Evolutionary conservation across 306 rosid genomes (phyloP).

Genomic region (Vachellia collinsii): DNA sequence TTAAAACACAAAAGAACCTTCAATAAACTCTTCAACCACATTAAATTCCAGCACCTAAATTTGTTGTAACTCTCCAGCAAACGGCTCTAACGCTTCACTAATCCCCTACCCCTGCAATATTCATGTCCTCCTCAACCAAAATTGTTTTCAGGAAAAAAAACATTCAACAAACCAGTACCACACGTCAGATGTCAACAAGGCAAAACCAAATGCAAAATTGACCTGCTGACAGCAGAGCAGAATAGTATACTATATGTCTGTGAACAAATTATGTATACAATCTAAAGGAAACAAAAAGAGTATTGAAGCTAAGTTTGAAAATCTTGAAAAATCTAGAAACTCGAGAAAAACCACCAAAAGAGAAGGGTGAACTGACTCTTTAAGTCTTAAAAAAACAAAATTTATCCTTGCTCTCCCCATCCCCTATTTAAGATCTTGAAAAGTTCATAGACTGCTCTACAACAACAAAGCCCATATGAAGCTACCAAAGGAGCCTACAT

Average conservation of each 20-base stretch:
- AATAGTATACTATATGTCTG: neutral
- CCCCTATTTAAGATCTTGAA: neutral
- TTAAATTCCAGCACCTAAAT: neutral
- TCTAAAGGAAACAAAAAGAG: neutral
- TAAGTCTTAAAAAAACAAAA: neutral
- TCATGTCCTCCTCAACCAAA: neutral
- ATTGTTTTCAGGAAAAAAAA: neutral
- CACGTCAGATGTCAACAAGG: neutral
- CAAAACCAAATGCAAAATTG: neutral
- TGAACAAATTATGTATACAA: neutral
- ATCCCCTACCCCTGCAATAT: neutral
- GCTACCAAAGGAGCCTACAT: neutral
- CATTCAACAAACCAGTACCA: neutral
- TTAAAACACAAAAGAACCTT: conserved; percentile 5
- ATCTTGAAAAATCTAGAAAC: neutral
- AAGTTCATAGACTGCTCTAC: neutral
- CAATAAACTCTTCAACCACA: neutral
- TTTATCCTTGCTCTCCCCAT: neutral
- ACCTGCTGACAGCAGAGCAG: neutral
- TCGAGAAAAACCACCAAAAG: neutral
- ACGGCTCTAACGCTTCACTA: neutral
- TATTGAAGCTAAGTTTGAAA: neutral
- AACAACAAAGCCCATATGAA: neutral
- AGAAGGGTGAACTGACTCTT: neutral
- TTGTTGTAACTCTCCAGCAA: neutral